A percentile compares a stretch with the other conserved stretches of the same genome.
These are phyloP conservation scores for Closterium sp. DNA, from an alignment of 139 green algal species.

Conservation along the genomic window DNA sequence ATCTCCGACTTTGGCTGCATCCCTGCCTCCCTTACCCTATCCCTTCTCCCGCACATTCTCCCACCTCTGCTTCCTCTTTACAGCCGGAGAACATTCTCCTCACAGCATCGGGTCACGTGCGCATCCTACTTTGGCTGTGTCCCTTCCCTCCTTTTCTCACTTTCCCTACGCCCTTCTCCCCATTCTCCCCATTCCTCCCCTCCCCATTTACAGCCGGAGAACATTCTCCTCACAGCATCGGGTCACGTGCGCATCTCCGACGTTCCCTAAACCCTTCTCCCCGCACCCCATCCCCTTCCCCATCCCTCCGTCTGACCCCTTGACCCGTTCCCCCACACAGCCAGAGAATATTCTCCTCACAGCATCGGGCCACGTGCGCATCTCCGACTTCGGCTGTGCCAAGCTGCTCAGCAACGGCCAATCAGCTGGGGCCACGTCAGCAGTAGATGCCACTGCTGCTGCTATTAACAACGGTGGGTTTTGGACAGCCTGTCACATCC, in stretches of 20 bases:
- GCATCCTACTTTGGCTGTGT: no score
- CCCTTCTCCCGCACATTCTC: no score
- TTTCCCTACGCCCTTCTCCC: no score
- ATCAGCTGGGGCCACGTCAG: neutral
- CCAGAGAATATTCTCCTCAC: conserved; percentile 57
- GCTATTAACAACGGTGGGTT: neutral
- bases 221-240: conserved; percentile 43
- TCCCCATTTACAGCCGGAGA: conserved; percentile 53
- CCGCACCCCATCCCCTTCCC: neutral
- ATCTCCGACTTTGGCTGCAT: conserved; percentile 50
- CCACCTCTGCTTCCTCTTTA: no score
- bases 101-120: no score
- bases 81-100: no score
- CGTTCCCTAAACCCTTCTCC: no score
- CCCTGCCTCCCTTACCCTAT: neutral
- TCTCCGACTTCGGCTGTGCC: conserved; percentile 53
- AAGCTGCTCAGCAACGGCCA: conserved; percentile 10
- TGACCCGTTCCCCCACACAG: conserved; percentile 24
- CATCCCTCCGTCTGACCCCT: neutral
- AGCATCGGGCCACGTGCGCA: conserved; percentile 44
- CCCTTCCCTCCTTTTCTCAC: no score
- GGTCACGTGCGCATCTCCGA: conserved; percentile 51
- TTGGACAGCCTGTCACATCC: neutral
- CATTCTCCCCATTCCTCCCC: neutral
- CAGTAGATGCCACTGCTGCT: neutral